A percentile compares a stretch with the other conserved stretches of the same genome.
Evolutionary conservation across 2,329 filamentous ascomycete species (phyloP).

Genomic region (Alternaria longipes): DNA sequence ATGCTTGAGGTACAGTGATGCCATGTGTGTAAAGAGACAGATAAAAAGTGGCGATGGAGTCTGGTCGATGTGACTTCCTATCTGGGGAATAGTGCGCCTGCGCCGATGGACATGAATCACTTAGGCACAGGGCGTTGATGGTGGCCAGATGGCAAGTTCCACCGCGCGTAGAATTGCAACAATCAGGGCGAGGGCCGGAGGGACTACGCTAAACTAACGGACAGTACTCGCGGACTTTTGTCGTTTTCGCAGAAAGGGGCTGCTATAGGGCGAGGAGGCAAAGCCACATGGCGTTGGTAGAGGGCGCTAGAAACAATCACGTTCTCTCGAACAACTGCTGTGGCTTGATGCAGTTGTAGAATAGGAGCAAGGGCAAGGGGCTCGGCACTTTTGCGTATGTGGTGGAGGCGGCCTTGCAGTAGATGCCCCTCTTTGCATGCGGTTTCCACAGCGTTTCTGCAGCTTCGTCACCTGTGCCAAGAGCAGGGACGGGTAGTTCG

Average conservation of each 20-base stretch:
- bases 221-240: neutral
- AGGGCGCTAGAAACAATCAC: conserved; percentile 13
- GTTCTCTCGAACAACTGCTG: neutral
- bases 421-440: conserved; percentile 11
- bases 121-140: neutral
- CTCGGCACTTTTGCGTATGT: conserved; percentile 6
- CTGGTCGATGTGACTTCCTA: conserved; percentile 6
- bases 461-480: conserved; percentile 25
- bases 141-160: conserved; percentile 1
- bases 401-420: conserved; percentile 10
- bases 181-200: neutral
- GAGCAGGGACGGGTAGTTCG: conserved; percentile 20
- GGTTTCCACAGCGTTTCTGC: conserved; percentile 4
- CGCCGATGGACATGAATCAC: conserved; percentile 5
- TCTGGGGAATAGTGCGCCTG: conserved; percentile 9
- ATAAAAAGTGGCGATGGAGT: conserved; percentile 8
- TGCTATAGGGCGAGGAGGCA: conserved; percentile 6
- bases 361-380: conserved; percentile 11
- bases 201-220: neutral
- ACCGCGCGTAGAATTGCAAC: neutral
- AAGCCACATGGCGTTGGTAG: conserved; percentile 9
- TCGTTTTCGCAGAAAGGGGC: conserved; percentile 11
- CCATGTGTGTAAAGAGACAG: neutral
- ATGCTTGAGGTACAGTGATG: neutral
- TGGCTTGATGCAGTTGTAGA: conserved; percentile 9